A percentile compares a stretch with the other conserved stretches of the same genome.
Conservation (phyloP, 2,329 filamentous ascomycete species). For the Fonsecaea multimorphosa region DNA sequence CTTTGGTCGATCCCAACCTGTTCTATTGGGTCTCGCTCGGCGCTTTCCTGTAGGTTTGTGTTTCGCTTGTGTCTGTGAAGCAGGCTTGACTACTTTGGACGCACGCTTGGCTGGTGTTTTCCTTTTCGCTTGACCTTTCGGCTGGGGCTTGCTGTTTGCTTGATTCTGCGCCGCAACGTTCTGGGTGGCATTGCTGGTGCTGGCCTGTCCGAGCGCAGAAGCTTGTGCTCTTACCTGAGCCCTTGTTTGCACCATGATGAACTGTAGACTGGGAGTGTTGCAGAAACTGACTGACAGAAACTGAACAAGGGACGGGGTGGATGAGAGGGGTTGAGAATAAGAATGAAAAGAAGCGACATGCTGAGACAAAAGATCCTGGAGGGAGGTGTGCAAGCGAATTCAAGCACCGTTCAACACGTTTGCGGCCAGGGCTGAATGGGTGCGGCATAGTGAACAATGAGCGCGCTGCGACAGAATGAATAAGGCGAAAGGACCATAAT, state of each 20-base stretch:
- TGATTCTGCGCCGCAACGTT: not conserved
- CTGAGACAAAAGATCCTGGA: conserved; percentile 15
- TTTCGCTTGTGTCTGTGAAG: not conserved
- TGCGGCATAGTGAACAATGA: conserved; percentile 20
- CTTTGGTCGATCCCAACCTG: not conserved
- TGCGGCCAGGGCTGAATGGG: conserved; percentile 10
- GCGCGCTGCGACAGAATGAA: not conserved
- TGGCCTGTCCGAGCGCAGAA: not conserved
- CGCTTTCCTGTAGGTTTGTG: not conserved
- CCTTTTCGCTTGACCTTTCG: not conserved
- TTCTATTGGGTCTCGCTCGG: not conserved
- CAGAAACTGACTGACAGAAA: not conserved
- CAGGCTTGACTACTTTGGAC: not conserved
- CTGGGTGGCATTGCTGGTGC: not conserved
- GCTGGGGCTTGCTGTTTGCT: not conserved
- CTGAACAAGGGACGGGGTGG: conserved; percentile 3
- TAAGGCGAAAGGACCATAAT: not conserved
- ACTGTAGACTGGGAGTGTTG: not conserved
- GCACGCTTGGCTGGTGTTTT: not conserved
- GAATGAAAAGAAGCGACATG: conserved; percentile 8
- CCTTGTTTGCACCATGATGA: conserved; percentile 3
- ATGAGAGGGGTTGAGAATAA: not conserved
- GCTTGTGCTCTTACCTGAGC: not conserved
- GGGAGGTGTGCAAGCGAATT: conserved; percentile 1
- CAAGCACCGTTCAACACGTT: conserved; percentile 7